Base-by-base conservation (phyloP, 2,329 filamentous ascomycete species). In the Zymoseptoria passerinii region DNA sequence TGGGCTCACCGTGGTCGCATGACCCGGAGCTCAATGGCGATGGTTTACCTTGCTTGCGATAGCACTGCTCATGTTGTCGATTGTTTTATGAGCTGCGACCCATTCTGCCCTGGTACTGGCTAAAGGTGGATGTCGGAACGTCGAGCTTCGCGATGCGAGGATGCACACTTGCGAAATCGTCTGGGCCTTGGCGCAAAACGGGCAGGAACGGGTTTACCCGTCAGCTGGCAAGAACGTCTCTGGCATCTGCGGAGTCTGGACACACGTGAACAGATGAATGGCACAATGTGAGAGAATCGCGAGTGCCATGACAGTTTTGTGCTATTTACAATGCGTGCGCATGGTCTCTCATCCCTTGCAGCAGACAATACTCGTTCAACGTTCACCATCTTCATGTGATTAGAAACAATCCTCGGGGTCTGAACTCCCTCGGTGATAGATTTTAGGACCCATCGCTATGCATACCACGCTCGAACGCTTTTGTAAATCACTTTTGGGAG, bases 31-130 rank as follows among this genome's bases (percentile, higher is more conserved):
- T 8, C 16, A 9, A 50, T 54, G 51, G 51, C 51, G 16, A 44
- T 44, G 28, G 50, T 61, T 53, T 48, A 66, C 64, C 61, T 66
- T 66, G 63, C 63, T 65, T 61, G 61, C 61, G 55, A 66, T 66
- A 40, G 48, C 60, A 44, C 53, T 63, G 63, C 65, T 66, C 35
- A 44, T 44, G 16, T 44, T 44, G 35, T 44, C 35, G 16, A 44
- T 44, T 44, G 35, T 44, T 28, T 50, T 65, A 50, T 61, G 61
- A 67, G 62, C 62, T 61, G 58, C 50, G 63, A 66, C 61, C 63
- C 65, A 67, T 67, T 35, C 23, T 64, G 60, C 57, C 50, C 18
- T 56, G 51, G 28, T 27, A 55, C 27, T 27, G 23, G 58, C 23
- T 20, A 54, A 44, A 44, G 35, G 35, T 44, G 35, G 35, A 44